Evolutionary conservation across 2,329 filamentous ascomycete species (phyloP), one percentile per base, ranked within the genome.

Genomic region (Tothia fuscella): DNA sequence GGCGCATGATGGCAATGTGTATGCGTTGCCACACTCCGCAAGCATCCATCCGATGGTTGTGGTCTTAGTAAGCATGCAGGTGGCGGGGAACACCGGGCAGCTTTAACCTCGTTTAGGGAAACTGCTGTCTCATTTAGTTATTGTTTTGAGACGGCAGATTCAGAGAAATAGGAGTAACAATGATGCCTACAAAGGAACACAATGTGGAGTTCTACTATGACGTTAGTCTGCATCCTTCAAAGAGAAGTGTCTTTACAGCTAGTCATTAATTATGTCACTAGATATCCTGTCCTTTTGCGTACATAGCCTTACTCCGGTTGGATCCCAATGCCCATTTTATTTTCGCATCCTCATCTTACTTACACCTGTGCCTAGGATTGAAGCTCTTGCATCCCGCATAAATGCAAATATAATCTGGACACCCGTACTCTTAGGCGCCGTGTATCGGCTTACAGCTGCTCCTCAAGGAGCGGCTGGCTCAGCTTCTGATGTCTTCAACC

Each of bases 1-100:
- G 76, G 75, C 26, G 86, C 84, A 65, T 94, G 86, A 60, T 87
- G 78, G 2, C 80, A 75, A 47, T 86, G 76, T 6, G 82, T 84
- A 60, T 93, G 88, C 32, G 76, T 86, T 45, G 88, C 82, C 51
- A 82, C 70, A 21, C 14, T 17, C 5, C 41, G 41, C 14, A 22
- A 7, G 21, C 30, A 41, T 17, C n/a, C n/a, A n/a, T n/a, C n/a
- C n/a, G n/a, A n/a, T n/a, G n/a, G n/a, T n/a, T n/a, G n/a, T n/a
- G n/a, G n/a, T n/a, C n/a, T n/a, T n/a, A n/a, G n/a, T n/a, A n/a
- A n/a, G n/a, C n/a, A n/a, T n/a, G n/a, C n/a, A n/a, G n/a, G n/a
- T n/a, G n/a, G n/a, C n/a, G n/a, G n/a, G n/a, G n/a, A n/a, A n/a
- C n/a, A n/a, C n/a, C n/a, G n/a, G n/a, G n/a, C n/a, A n/a, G n/a